Base-by-base conservation (phyloP, 2,329 filamentous ascomycete species). In the Cordyceps farinosa region DNA sequence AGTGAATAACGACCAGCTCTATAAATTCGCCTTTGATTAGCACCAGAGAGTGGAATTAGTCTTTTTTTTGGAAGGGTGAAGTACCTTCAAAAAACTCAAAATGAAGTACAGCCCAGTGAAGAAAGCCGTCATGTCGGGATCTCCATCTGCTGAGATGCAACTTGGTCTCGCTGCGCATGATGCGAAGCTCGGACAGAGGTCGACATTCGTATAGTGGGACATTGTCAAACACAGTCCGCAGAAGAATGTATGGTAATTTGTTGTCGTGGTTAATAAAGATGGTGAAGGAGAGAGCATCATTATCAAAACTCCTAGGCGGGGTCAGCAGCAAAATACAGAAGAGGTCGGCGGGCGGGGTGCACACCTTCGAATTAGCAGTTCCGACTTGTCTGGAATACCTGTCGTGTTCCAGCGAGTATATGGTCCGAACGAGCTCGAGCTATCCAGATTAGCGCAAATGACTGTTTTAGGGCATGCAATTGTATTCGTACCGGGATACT, bases 301-400 rank as follows among this genome's bases (percentile, higher is more conserved):
- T 79, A 64, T 87, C 80, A 66, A 87, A 86, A 2, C 78, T 74
- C 53, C 84, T 85, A 58, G 5, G 27, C 5, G 42, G 15, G 10
- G 36, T 52, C 52, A 50, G 42, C 29, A 22, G 2, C 8, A 11
- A 13, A 40, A 45, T 8, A 2, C 17, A 30, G 40, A 2, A 15
- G 5, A 10, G 5, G 29, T 3, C 6, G 8, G 13, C 10, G 27
- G 9, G 27, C 30, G 10, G 27, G 7, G 2, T 5, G 67, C 73
- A 57, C 75, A 86, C 82, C 83, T 77, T 69, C 82, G 81, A 61
- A 86, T 84, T 0, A 88, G 73, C 13, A 85, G 78, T 66, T 78
- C 81, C 7, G 81, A 79, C 32, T 81, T 76, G 2, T 74, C 72
- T 0, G 82, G 76, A 42, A 86, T 80, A 3, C 73, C 73, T 2